A percentile compares a stretch with the other conserved stretches of the same genome.
Conservation (phyloP, 2,329 filamentous ascomycete species). For the Lasiodiplodia sp. region DNA sequence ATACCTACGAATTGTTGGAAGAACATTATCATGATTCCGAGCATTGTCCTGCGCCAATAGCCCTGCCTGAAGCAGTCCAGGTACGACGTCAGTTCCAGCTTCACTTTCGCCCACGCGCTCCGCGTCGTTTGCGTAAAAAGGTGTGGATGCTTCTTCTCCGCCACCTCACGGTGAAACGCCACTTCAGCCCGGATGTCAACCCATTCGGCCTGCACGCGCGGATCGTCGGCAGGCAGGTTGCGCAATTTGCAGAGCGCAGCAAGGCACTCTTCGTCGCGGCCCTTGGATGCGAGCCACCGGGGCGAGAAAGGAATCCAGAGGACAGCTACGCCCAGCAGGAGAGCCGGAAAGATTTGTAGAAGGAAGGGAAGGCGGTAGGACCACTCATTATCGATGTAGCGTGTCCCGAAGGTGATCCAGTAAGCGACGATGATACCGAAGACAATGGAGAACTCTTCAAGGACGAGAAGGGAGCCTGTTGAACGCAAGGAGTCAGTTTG, state of each 20-base stretch:
- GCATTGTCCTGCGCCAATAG: conserved; percentile 52
- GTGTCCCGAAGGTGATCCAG: conserved; percentile 63
- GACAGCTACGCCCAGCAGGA: conserved; percentile 51
- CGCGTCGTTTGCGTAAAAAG: conserved; percentile 36
- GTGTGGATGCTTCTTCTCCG: conserved; percentile 47
- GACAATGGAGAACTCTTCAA: conserved; percentile 57
- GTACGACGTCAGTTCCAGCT: conserved; percentile 57
- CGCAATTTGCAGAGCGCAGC: conserved; percentile 51
- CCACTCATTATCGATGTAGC: conserved; percentile 51
- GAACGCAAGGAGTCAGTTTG: too few relatives aligned
- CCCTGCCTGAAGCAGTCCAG: conserved; percentile 56
- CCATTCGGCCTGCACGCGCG: conserved; percentile 61
- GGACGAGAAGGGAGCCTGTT: conserved; percentile 54
- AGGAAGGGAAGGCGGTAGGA: conserved; percentile 58
- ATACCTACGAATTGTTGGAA: conserved; percentile 55
- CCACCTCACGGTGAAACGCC: conserved; percentile 58
- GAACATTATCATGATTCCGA: conserved; percentile 52
- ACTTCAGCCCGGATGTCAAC: conserved; percentile 62
- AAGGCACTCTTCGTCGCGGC: conserved; percentile 59
- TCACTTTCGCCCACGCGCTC: conserved; percentile 40
- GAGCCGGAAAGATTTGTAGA: conserved; percentile 54
- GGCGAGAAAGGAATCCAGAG: conserved; percentile 63
- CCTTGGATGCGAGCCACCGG: conserved; percentile 59
- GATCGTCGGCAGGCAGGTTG: conserved; percentile 56
- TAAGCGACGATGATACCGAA: conserved; percentile 59